Evolutionary conservation across 306 rosid species (phyloP), one percentile per base, ranked within the genome.

Genomic region (Luffa aegyptiaca): DNA sequence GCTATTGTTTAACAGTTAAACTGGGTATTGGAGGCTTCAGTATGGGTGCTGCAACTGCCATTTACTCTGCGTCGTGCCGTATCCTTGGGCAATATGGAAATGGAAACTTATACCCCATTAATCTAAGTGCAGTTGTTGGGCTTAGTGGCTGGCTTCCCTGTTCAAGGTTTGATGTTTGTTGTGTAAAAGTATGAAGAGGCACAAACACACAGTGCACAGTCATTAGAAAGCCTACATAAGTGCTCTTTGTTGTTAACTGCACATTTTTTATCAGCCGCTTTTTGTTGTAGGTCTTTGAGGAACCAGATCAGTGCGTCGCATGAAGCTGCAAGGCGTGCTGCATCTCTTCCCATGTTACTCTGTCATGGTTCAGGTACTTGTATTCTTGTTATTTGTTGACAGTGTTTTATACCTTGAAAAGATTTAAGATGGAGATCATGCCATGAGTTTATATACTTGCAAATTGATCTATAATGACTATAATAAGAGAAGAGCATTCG

Each of bases 81-180:
- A 88, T 77, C 80, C 85, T 84, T 80, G 93, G 97, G 69, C 92
- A 82, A 77, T 95, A 90, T 79, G 92, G 92, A 46, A 91, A 93
- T 79, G 96, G 99, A 84, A 93, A 88, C 86, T 72, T 73, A 57
- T 95, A 95, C 68, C 97, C 93, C 17, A 86, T 93, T 80, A 86
- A 87, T 87, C 88, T 95, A 75, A 84, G 92, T 58, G 96, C 89
- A 18, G 59, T 95, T 83, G 92, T 95, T 83, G 90, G 93, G 76
- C 86, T 95, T 80, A 95, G 99, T 66, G 99, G 99, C 81, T 95
- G 96, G 97, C 96, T 95, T 84, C 97, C 99, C n/a, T 89, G 97
- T 85, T 91, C 96, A 83, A 93, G 97, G 99, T 95, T 88, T 37
- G 66, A 48, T 18, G 39, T 26, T 20, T 55, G 20, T 36, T 49